phyloP scores from a whole-genome alignment of 805 yeast species.

The Kazachstania bromeliacearum region DNA sequence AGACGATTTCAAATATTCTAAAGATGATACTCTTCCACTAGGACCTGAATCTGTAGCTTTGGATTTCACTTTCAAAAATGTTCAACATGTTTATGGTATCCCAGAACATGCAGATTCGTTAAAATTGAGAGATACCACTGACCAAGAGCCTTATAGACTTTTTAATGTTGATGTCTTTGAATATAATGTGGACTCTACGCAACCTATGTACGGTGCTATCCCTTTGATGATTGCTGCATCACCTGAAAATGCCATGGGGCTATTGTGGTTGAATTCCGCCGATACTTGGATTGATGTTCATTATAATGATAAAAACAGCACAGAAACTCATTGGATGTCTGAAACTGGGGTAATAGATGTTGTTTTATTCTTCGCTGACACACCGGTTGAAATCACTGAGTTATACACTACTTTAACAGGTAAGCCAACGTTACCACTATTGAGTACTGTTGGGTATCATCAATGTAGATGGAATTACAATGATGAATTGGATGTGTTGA shows the following conservation, averaged over 20 bases:
- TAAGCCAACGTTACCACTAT: slow-evolving; percentile 57
- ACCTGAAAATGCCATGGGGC: slow-evolving; percentile 54
- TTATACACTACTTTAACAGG: slow-evolving; percentile 71
- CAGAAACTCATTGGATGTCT: slow-evolving; percentile 83
- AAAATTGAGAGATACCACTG: slow-evolving; percentile 57
- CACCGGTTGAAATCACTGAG: slow-evolving; percentile 45
- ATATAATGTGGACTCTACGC: slow-evolving; percentile 69
- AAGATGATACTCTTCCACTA: slow-evolving; percentile 53
- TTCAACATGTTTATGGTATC: slow-evolving; percentile 72
- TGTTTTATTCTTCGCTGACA: slow-evolving; percentile 51
- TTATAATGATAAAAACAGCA: slow-evolving; percentile 13
- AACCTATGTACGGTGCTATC: slow-evolving; percentile 93
- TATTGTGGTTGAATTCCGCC: slow-evolving; percentile 89
- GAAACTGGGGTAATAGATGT: slow-evolving; percentile 81
- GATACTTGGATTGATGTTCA: slow-evolving; percentile 80
- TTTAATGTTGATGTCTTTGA: slow-evolving; percentile 94
- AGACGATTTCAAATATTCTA: slow-evolving; percentile 64
- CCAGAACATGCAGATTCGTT: slow-evolving; percentile 92
- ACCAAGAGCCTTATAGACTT: slow-evolving; percentile 68
- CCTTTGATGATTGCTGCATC: slow-evolving; percentile 70
- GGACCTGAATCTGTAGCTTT: slow-evolving; percentile 88
- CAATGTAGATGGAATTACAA: slow-evolving; percentile 98
- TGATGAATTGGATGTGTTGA: slow-evolving; percentile 76
- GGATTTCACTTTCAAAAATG: slow-evolving; percentile 60
- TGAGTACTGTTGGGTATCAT: slow-evolving; percentile 81